Percentiles rank a stretch among this genome's conserved stretches.
Conservation (phyloP, 2,329 filamentous ascomycete genomes). For the Trichoderma pleuroti region DNA sequence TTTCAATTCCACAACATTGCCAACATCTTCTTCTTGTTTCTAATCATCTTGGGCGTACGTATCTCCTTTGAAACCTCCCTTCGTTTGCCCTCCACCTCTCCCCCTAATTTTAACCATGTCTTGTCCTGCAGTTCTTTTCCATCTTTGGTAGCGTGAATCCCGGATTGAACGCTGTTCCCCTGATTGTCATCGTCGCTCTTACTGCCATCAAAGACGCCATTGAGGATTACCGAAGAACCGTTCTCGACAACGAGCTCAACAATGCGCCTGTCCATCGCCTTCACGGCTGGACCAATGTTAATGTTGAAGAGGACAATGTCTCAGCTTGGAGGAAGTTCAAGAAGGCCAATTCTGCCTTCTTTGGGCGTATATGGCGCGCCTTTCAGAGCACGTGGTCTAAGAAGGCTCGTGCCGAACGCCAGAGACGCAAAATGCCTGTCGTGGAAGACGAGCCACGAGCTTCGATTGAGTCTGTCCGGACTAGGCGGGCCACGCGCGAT, state of each 20-base stretch:
- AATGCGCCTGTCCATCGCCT: conserved; percentile 92
- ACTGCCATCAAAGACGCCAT: conserved; percentile 93
- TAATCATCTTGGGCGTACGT: conserved; percentile 89
- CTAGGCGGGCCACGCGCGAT: conserved; percentile 35
- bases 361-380: conserved; percentile 51
- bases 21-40: conserved; percentile 96
- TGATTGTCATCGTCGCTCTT: conserved; percentile 86
- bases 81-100: neutral
- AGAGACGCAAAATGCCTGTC: conserved; percentile 41
- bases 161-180: conserved; percentile 80
- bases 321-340: conserved; percentile 85
- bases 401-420: conserved; percentile 47
- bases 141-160: conserved; percentile 94
- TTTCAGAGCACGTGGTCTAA: conserved; percentile 49
- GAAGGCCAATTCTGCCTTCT: conserved; percentile 70
- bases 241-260: conserved; percentile 90
- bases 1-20: conserved; percentile 98
- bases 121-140: conserved; percentile 71
- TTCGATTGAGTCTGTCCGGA: conserved; percentile 48
- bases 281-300: conserved; percentile 87
- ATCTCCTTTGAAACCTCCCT: conserved; percentile 1
- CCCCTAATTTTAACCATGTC: conserved; percentile 17
- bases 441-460: conserved; percentile 52
- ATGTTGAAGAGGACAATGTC: conserved; percentile 82
- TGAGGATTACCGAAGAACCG: conserved; percentile 89